A percentile compares a stretch with the other conserved stretches of the same genome.
These are phyloP conservation scores for Leucosporidium scottii DNA, from an alignment of 768 basidiomycete species.

Conservation along the genomic window DNA sequence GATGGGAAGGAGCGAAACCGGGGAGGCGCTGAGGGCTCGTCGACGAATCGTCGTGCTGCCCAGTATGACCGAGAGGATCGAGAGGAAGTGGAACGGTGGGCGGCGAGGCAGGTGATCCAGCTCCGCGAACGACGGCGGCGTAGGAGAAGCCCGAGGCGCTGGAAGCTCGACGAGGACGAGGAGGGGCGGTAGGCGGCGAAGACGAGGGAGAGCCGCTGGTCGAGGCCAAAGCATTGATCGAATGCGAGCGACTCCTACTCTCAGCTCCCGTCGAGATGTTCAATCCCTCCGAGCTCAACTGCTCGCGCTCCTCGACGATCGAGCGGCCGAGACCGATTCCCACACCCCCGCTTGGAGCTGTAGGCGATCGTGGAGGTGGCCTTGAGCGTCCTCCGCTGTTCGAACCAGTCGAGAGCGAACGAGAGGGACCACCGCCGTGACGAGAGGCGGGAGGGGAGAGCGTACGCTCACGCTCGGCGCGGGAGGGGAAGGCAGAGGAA, in stretches of 20 bases:
- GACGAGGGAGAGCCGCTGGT: background rate
- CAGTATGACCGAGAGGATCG: background rate
- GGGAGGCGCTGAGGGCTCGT: background rate
- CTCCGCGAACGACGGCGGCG: constrained; percentile 3
- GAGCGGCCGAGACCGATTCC: too few species aligned
- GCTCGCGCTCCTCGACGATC: background rate
- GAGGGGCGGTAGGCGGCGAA: background rate
- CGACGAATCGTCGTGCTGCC: too few species aligned
- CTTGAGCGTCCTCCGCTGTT: too few species aligned
- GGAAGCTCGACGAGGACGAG: background rate
- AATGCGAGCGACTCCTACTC: too few species aligned
- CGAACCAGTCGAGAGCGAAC: too few species aligned
- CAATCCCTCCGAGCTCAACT: too few species aligned
- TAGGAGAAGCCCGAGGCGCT: constrained; percentile 4
- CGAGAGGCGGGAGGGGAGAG: background rate
- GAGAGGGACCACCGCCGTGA: too few species aligned
- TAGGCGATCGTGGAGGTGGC: too few species aligned
- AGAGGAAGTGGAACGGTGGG: background rate
- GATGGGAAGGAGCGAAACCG: background rate
- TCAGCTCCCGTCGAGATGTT: too few species aligned
- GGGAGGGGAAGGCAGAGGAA: background rate
- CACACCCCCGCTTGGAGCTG: too few species aligned
- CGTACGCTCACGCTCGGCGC: background rate
- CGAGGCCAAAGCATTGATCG: background rate
- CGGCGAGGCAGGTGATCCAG: background rate